Percentiles rank a stretch among this genome's conserved stretches.
phyloP scores from a whole-genome alignment of 1,139 yeast species.

The Blastobotrys capitulatus region DNA sequence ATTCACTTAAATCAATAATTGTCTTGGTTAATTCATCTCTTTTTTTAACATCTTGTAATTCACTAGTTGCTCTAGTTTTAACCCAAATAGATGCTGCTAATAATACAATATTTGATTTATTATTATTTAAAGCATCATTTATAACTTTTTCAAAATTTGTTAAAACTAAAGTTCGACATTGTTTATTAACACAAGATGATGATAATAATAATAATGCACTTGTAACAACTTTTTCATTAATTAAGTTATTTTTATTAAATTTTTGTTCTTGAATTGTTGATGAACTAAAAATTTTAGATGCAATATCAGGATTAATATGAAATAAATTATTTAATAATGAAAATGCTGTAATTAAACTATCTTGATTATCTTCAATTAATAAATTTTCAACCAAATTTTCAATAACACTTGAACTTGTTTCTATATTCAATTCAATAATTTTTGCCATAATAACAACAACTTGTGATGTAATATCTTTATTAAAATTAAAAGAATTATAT shows the following conservation, averaged over 20 bases:
- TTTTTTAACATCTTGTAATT: constrained; percentile 13
- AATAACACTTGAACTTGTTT: constrained; percentile 13
- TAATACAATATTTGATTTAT: constrained; percentile 24
- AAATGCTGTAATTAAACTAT: constrained; percentile 42
- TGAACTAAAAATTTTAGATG: constrained; percentile 21
- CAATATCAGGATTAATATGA: constrained; percentile 46
- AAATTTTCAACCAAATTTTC: constrained; percentile 18
- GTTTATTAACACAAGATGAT: constrained; percentile 32
- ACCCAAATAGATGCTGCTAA: constrained; percentile 34
- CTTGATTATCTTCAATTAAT: constrained; percentile 16
- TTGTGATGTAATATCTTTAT: constrained; percentile 10
- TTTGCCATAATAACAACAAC: constrained; percentile 22
- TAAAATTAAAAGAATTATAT: constrained; percentile 3
- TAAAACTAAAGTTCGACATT: constrained; percentile 29
- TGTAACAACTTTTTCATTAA: constrained; percentile 23
- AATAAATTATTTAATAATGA: constrained; percentile 58
- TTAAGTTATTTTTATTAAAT: constrained; percentile 16
- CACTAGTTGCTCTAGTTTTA: constrained; percentile 30
- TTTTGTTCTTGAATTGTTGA: constrained; percentile 21
- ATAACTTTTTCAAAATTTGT: constrained; percentile 27
- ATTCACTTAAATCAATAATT: constrained; percentile 27
- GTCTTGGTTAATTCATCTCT: constrained; percentile 19
- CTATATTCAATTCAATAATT: constrained; percentile 18
- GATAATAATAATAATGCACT: constrained; percentile 33
- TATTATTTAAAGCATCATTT: constrained; percentile 22